phyloP scores from a whole-genome alignment of 257 asterid species.

The Osmanthus fragrans region DNA sequence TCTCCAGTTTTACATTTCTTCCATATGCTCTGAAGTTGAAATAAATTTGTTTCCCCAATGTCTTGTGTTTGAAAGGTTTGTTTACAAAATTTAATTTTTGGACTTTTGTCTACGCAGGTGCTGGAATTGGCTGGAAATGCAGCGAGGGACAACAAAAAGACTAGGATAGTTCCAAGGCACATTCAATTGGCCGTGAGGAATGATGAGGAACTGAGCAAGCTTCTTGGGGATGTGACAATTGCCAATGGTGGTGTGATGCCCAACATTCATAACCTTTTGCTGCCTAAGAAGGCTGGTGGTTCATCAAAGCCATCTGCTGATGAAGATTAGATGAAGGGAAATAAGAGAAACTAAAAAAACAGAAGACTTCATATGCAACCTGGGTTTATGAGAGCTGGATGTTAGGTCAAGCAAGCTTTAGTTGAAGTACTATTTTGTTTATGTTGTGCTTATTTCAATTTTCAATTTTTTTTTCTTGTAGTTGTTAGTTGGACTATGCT shows the following conservation, averaged over 20 bases:
- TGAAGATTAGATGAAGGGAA: constrained; percentile 24
- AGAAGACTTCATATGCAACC: neutral
- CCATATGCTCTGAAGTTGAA: neutral
- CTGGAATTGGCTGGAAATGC: constrained; percentile 45
- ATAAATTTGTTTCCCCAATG: neutral
- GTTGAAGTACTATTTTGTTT: neutral
- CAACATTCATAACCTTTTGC: constrained; percentile 40
- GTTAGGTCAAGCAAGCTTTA: constrained; percentile 16
- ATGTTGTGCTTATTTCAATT: neutral
- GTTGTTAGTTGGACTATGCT: constrained; percentile 6
- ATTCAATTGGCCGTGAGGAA: constrained; percentile 41
- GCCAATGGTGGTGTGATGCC: constrained; percentile 46
- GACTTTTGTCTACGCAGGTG: constrained; percentile 10
- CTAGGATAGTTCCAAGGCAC: constrained; percentile 39
- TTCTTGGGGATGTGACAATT: constrained; percentile 37
- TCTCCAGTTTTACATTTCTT: neutral
- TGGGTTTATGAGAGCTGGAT: neutral
- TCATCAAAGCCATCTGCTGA: constrained; percentile 37
- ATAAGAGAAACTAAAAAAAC: neutral
- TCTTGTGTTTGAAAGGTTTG: neutral
- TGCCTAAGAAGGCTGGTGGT: constrained; percentile 38
- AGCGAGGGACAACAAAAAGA: constrained; percentile 43
- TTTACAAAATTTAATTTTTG: neutral
- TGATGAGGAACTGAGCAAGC: constrained; percentile 42
- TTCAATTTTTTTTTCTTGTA: neutral